Conservation (phyloP, 148 eudicot species). For the Agrostemma githago region DNA sequence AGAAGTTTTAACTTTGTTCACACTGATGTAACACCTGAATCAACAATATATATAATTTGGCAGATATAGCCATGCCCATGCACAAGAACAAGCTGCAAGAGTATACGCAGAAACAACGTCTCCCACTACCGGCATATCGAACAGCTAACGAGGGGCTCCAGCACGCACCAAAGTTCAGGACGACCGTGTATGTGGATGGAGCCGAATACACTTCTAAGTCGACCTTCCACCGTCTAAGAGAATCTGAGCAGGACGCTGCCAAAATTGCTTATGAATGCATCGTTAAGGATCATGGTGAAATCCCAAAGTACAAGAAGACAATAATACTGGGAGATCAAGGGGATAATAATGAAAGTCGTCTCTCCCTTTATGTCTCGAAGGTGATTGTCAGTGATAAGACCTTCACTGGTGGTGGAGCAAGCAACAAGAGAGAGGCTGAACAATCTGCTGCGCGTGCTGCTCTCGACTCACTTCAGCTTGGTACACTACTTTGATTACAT, state of each 20-base stretch:
- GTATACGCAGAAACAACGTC: slow-evolving; percentile 22
- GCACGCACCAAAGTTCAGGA: slow-evolving; percentile 26
- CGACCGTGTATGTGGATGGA: slow-evolving; percentile 23
- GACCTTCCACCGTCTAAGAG: slow-evolving; percentile 24
- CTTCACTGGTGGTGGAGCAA: slow-evolving; percentile 23
- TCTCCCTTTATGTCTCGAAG: slow-evolving; percentile 16
- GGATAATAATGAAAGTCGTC: not conserved
- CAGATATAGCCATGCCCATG: slow-evolving; percentile 19
- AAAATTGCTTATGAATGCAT: slow-evolving; percentile 28
- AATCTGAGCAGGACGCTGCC: slow-evolving; percentile 29
- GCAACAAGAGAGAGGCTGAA: slow-evolving; percentile 23
- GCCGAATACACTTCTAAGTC: slow-evolving; percentile 27
- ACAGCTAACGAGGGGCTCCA: slow-evolving; percentile 24
- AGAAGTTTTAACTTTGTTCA: no score
- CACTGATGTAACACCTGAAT: no score
- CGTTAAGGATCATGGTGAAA: slow-evolving; percentile 8
- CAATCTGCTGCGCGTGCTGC: slow-evolving; percentile 27
- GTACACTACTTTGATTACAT: not conserved
- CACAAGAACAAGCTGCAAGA: slow-evolving; percentile 30
- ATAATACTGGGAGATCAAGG: not conserved
- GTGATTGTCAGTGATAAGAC: slow-evolving; percentile 19
- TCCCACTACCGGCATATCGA: slow-evolving; percentile 29
- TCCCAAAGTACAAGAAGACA: slow-evolving; percentile 21
- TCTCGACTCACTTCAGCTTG: slow-evolving; percentile 7
- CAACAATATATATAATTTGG: not conserved